Conservation (phyloP, 2,329 filamentous ascomycete genomes). For the Fusarium sulawesiense region DNA sequence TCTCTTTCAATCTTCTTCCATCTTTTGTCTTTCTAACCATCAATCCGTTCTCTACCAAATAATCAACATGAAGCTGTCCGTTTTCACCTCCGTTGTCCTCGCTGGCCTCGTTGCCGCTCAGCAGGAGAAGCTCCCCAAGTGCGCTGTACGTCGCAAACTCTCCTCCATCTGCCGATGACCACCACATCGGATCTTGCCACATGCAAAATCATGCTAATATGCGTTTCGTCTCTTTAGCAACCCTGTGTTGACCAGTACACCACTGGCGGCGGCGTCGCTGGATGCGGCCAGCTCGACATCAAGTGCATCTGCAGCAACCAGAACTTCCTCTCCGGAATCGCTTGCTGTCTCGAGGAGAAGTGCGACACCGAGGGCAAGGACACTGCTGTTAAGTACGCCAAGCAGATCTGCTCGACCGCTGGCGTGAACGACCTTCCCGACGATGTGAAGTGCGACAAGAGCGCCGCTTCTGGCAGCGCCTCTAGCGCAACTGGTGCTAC, state of each 20-base stretch:
- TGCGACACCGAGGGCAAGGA: conserved; percentile 51
- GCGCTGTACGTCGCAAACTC: conserved; percentile 52
- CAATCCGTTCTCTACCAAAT: background rate
- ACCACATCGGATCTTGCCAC: background rate
- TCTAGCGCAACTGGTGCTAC: background rate
- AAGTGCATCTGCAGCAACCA: conserved; percentile 57
- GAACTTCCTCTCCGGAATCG: conserved; percentile 54
- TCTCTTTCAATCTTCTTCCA: background rate
- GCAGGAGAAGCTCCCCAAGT: conserved; percentile 49
- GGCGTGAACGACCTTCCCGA: conserved; percentile 52
- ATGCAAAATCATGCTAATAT: conserved; percentile 10
- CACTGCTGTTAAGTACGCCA: conserved; percentile 53
- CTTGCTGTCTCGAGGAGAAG: conserved; percentile 55
- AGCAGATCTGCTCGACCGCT: conserved; percentile 53
- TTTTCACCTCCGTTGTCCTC: conserved; percentile 48
- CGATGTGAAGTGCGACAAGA: conserved; percentile 52
- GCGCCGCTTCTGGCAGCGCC: conserved; percentile 12
- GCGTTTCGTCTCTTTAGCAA: conserved; percentile 39
- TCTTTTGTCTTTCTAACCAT: background rate
- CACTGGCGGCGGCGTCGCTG: conserved; percentile 50
- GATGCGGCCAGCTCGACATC: conserved; percentile 54
- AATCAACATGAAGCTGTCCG: conserved; percentile 52
- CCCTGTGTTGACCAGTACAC: conserved; percentile 51
- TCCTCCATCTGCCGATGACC: background rate
- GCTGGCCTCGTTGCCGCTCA: conserved; percentile 52